These are phyloP conservation scores for Aspergillus proliferans DNA, from an alignment of 2,329 filamentous ascomycete genomes.

Conservation along the genomic window DNA sequence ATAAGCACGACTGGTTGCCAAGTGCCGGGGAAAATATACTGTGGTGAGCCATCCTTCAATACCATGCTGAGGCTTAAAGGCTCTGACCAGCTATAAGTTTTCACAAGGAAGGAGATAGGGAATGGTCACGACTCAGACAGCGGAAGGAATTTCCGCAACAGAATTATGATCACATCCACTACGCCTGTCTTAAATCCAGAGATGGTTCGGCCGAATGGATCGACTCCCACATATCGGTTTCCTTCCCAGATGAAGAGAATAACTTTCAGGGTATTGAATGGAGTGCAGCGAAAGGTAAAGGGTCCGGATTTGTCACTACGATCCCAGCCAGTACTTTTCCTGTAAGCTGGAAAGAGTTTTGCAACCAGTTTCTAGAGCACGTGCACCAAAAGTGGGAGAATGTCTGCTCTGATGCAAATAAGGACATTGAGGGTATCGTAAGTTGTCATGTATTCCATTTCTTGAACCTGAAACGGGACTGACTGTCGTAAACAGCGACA, in stretches of 20 bases:
- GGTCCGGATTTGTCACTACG: background rate
- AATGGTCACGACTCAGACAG: too few species aligned
- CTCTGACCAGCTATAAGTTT: too few species aligned
- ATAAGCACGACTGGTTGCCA: too few species aligned
- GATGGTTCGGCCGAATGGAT: too few species aligned
- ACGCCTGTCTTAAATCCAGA: too few species aligned
- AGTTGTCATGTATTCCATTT: background rate
- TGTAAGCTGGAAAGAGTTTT: background rate
- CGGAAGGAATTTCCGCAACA: too few species aligned
- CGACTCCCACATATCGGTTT: background rate
- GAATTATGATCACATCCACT: too few species aligned
- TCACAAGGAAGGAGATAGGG: too few species aligned
- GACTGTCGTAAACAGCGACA: background rate
- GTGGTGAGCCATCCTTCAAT: too few species aligned
- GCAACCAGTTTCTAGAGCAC: background rate
- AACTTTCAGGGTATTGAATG: background rate
- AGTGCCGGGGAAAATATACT: too few species aligned
- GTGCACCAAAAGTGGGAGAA: background rate
- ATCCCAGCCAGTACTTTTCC: background rate
- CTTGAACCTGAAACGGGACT: background rate
- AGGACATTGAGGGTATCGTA: background rate
- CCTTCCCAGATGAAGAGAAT: background rate
- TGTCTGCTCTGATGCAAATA: background rate
- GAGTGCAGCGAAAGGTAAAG: background rate
- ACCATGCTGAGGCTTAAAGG: too few species aligned